Base-by-base conservation (phyloP, 2,329 filamentous ascomycete species). In the Madurella mycetomatis region DNA sequence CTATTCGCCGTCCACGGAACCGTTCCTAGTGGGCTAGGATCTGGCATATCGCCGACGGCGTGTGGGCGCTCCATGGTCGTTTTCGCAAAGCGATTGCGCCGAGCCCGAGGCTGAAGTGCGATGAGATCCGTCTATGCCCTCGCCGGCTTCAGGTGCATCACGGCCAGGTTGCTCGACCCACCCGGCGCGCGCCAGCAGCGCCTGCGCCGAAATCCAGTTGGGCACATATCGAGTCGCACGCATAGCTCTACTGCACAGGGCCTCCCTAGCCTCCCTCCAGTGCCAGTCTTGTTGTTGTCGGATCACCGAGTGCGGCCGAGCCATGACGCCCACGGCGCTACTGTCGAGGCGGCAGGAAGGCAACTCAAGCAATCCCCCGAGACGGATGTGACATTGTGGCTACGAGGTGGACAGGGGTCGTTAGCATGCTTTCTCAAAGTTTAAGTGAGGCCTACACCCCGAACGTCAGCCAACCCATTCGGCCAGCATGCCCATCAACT, bases 161-260 rank as follows among this genome's bases (percentile, higher is more conserved):
- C 34, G 12, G 31, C 31, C 17, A n/a, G 41, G 41, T 37, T 30
- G 15, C 11, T 15, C 34, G 34, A 5, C 11, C 34, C 9, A 11
- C 9, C 11, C 34, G 13, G 34, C 9, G 11, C 9, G 34, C 34
- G 13, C 34, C 34, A 37, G 4, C 4, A 9, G 9, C 9, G 4
- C 9, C 34, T 15, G 13, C 13, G 34, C 11, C 34, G 4, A 15
- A 11, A 34, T 7, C 40, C 31, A 40, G 47, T 41, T n/a, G 41
- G 44, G 34, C 30, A 54, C 58, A 56, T 56, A 59, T 57, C 57
- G 50, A 57, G 60, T 51, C 58, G 52, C 51, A 43, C 53, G 57
- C 59, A 61, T 58, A 45, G 42, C 47, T 48, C 57, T 61, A 60
- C 50, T 60, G 59, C 58, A 59, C 53, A 56, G 55, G 55, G 18